Percentiles rank a stretch among this genome's conserved stretches.
phyloP scores from a whole-genome alignment of 257 asterid genomes.

The Cruciata laevipes region DNA sequence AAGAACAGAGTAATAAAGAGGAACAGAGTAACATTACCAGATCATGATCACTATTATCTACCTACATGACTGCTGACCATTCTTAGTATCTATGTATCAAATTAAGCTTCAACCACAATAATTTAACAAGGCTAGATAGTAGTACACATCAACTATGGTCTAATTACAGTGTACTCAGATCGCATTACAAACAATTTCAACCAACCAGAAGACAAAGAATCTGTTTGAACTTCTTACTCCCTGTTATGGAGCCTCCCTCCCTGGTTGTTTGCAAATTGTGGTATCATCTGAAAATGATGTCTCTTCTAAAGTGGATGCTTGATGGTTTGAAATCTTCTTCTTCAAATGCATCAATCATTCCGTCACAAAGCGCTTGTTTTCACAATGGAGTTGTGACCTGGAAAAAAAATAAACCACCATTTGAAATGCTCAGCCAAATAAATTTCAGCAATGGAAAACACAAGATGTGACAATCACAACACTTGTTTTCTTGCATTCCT shows the following conservation, averaged over 20 bases:
- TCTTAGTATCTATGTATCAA: no score
- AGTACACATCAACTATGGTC: neutral
- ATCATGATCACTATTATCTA: no score
- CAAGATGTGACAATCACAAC: neutral
- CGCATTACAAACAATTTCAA: neutral
- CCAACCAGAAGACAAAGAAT: conserved; percentile 17
- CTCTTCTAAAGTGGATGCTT: neutral
- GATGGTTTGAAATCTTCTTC: neutral
- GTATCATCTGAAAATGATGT: neutral
- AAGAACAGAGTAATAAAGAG: no score
- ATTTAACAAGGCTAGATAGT: neutral
- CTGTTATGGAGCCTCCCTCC: neutral
- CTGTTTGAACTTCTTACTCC: conserved; percentile 1
- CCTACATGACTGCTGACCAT: no score
- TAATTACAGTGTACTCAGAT: neutral
- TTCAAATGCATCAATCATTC: neutral
- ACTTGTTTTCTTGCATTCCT: neutral
- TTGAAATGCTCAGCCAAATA: neutral
- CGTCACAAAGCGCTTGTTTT: neutral
- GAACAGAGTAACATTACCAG: no score
- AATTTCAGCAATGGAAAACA: neutral
- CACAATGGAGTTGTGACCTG: conserved; percentile 4
- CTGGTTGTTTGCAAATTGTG: neutral
- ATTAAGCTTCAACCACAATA: neutral
- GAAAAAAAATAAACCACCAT: neutral